Base-by-base conservation (phyloP, 129 eudicot species). In the Artemisia annua region DNA sequence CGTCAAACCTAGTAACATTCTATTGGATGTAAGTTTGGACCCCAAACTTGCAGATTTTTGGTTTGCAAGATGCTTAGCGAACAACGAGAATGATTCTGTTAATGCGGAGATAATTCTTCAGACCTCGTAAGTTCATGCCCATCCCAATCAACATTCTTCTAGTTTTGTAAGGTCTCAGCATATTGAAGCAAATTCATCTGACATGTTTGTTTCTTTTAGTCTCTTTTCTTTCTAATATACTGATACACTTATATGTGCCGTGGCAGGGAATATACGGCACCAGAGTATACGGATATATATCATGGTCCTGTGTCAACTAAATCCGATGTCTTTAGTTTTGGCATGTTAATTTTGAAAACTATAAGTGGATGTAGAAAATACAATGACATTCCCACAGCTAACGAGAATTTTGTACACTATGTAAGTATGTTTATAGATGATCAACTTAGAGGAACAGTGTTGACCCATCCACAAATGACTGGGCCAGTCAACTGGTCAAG, bases 1-100 rank as follows among this genome's bases (percentile, higher is more conserved):
- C 48, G 44, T 67, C 58, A 49, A n/a, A 67, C 72, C 59, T 67
- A 12, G 44, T 7, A 49, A 49, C 59, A 67, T 67, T 24, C 72
- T 67, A 22, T 49, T 67, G 13, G 59, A 67, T 48, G 59, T 13
- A 12, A 22, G 50, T 48, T 22, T 67, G 19, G 20, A 48, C 43
- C 72, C 72, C 43, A 67, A 67, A 14, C 72, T 67, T 11, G 22
- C 58, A 49, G 13, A 49, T 48, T 67, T 67, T 67, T 43, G 19
- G 72, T 7, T 11, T 19, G 58, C 72, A 22, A 49, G 67, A 62
- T 22, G 48, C 7, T 62, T 67, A 12, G 19, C 57, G 3, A 48
- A 17, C 56, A 49, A 49, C 43, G 18, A 67, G 11, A 51, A 18
- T 64, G 52, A 64, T 43, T 35, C 15, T 24, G 11, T 28, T 35